phyloP scores from a whole-genome alignment of 345 rosid genomes.

The Salix purpurea region DNA sequence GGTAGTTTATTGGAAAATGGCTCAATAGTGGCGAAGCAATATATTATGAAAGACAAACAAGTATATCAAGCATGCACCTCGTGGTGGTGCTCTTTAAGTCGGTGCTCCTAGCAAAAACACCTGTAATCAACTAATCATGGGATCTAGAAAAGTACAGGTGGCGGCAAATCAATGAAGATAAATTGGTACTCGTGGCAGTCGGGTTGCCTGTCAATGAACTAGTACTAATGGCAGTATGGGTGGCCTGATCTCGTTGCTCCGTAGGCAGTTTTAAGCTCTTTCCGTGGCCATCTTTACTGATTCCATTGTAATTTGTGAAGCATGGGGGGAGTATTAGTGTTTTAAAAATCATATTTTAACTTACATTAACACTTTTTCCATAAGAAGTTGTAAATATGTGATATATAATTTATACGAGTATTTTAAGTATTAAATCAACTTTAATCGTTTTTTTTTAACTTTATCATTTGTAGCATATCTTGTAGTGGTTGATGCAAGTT shows the following conservation, averaged over 20 bases:
- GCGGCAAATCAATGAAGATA: neutral
- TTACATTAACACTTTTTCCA: neutral
- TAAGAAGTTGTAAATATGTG: too few relatives aligned
- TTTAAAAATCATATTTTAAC: neutral
- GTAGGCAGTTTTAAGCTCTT: neutral
- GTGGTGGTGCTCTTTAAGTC: constrained; percentile 21
- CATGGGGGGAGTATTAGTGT: neutral
- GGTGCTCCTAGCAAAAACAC: constrained; percentile 39
- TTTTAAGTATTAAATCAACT: too few relatives aligned
- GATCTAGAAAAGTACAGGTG: neutral
- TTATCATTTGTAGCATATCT: too few relatives aligned
- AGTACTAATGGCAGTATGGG: neutral
- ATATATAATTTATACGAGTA: too few relatives aligned
- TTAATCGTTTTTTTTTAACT: too few relatives aligned
- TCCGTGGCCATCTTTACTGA: neutral
- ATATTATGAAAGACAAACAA: constrained; percentile 42
- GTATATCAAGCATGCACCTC: constrained; percentile 19
- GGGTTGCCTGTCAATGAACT: too few relatives aligned
- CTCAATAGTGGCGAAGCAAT: constrained; percentile 52
- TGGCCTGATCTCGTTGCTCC: neutral
- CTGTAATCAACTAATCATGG: neutral
- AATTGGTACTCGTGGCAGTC: too few relatives aligned
- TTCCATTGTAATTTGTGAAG: neutral
- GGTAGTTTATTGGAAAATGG: constrained; percentile 70
- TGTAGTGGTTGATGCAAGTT: too few relatives aligned